These are phyloP conservation scores for Yamadazyma jaroonii DNA, from an alignment of 1,139 yeast species.

Conservation along the genomic window DNA sequence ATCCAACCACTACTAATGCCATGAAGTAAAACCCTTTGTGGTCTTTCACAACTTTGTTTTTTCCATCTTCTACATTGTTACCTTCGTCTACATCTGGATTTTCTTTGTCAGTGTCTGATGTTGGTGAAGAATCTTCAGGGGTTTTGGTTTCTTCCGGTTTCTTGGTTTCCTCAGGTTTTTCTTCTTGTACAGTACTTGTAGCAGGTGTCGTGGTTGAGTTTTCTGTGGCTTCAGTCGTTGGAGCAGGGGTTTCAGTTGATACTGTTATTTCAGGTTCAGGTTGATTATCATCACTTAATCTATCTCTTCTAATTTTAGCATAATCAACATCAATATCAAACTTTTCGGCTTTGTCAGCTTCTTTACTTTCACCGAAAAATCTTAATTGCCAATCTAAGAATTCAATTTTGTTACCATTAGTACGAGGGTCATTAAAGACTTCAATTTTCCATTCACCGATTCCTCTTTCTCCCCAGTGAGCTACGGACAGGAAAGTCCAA, in stretches of 20 bases:
- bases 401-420: conserved; percentile 34
- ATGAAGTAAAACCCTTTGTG: conserved; percentile 61
- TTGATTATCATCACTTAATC: conserved; percentile 11
- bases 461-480: conserved; percentile 94
- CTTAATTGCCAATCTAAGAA: conserved; percentile 74
- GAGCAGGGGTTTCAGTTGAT: conserved; percentile 2
- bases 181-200: not conserved
- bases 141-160: conserved; percentile 6
- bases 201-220: conserved; percentile 1
- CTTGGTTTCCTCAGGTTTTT: conserved; percentile 4
- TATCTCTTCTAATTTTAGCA: conserved; percentile 36
- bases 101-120: no score
- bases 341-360: conserved; percentile 56
- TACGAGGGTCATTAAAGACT: conserved; percentile 37
- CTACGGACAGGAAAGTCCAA: conserved; percentile 98
- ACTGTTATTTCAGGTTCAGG: not conserved
- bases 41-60: conserved; percentile 27
- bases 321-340: conserved; percentile 41
- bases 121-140: not conserved
- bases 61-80: conserved; percentile 30
- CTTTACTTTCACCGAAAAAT: conserved; percentile 77
- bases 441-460: conserved; percentile 79
- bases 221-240: conserved; percentile 5
- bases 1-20: conserved; percentile 58
- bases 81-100: conserved; percentile 15